Conservation (phyloP, 2,329 filamentous ascomycete genomes). For the Elsinoe perseae region DNA sequence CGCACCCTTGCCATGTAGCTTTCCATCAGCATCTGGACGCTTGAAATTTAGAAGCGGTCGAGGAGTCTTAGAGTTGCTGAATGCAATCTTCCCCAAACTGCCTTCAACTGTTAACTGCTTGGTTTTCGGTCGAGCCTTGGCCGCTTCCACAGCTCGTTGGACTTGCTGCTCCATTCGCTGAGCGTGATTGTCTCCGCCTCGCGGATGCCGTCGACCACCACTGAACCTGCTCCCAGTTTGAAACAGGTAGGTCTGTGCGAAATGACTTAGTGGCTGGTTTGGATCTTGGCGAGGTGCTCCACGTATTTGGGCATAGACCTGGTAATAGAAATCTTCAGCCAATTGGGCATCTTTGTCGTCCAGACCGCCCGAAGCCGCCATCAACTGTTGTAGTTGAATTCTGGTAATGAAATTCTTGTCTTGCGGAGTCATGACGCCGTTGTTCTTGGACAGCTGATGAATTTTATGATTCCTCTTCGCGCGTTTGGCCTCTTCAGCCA, state of each 20-base stretch:
- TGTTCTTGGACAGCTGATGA: constrained; percentile 83
- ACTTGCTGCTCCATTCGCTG: constrained; percentile 99
- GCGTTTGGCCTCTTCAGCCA: constrained; percentile 86
- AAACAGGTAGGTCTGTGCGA: constrained; percentile 95
- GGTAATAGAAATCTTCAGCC: constrained; percentile 95
- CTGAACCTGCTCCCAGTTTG: constrained; percentile 83
- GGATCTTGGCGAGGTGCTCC: constrained; percentile 84
- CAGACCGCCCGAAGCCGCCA: constrained; percentile 82
- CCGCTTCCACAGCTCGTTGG: constrained; percentile 90
- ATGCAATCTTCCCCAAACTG: constrained; percentile 94
- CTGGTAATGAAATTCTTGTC: constrained; percentile 99
- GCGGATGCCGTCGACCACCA: constrained; percentile 62
- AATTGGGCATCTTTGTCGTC: constrained; percentile 76
- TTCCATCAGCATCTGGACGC: constrained; percentile 62
- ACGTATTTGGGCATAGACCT: constrained; percentile 91
- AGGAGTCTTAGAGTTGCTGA: constrained; percentile 96
- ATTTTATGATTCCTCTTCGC: constrained; percentile 99
- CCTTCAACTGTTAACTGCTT: constrained; percentile 95
- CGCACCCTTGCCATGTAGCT: constrained; percentile 41
- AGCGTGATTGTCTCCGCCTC: constrained; percentile 91
- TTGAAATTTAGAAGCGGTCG: constrained; percentile 95
- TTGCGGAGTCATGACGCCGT: constrained; percentile 96
- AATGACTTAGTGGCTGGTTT: constrained; percentile 87
- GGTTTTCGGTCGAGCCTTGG: constrained; percentile 95
- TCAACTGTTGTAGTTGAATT: constrained; percentile 92